Evolutionary conservation across 768 basidiomycete genomes (phyloP).

Genomic region (Russula brevipes): DNA sequence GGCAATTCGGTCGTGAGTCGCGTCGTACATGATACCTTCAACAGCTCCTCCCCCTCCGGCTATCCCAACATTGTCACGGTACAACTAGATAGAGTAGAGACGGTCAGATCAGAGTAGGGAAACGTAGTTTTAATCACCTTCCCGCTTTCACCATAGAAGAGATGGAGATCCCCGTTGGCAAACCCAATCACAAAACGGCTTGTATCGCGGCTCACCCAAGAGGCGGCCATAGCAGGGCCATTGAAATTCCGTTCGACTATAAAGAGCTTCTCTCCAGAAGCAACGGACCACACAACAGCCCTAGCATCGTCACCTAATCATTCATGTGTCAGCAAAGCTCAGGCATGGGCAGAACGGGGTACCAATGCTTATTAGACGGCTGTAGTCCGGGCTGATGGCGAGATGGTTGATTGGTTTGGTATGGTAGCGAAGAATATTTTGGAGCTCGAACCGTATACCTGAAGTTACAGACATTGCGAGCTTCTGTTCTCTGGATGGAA

Average conservation of each 20-base stretch:
- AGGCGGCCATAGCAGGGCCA: not conserved
- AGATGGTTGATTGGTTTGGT: too few relatives aligned
- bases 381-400: too few relatives aligned
- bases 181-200: slow-evolving; percentile 5
- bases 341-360: too few relatives aligned
- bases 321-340: not conserved
- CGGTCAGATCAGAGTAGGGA: too few relatives aligned
- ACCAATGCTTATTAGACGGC: too few relatives aligned
- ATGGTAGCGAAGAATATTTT: too few relatives aligned
- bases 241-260: not conserved
- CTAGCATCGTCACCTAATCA: not conserved
- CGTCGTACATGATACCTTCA: not conserved
- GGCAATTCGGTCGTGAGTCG: not conserved
- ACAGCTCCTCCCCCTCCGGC: not conserved
- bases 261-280: slow-evolving; percentile 3
- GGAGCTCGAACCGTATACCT: too few relatives aligned
- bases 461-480: too few relatives aligned
- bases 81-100: not conserved
- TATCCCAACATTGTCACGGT: not conserved
- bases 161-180: not conserved
- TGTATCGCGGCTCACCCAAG: slow-evolving; percentile 1
- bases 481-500: too few relatives aligned
- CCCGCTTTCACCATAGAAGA: not conserved
- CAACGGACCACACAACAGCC: not conserved
- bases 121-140: too few relatives aligned